Conservation (phyloP, 2,329 filamentous ascomycete genomes). For the Alternaria burnsii region DNA sequence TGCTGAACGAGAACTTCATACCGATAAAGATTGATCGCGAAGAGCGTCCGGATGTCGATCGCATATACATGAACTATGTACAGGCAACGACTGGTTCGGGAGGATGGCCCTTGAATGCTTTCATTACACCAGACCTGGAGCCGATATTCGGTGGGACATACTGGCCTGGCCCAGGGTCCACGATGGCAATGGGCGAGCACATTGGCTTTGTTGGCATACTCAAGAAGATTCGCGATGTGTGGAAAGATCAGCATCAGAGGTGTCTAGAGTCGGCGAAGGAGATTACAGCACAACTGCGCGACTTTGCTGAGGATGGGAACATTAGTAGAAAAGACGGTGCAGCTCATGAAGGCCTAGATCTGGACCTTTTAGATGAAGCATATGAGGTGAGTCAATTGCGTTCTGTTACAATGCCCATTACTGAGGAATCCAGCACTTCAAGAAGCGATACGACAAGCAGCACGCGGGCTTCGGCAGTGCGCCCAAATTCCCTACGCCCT, state of each 20-base stretch:
- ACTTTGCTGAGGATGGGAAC: slow-evolving; percentile 89
- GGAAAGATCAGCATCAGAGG: slow-evolving; percentile 83
- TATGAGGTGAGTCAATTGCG: slow-evolving; percentile 60
- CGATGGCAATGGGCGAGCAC: slow-evolving; percentile 59
- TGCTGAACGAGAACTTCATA: slow-evolving; percentile 88
- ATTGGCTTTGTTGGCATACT: slow-evolving; percentile 86
- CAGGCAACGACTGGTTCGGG: slow-evolving; percentile 90
- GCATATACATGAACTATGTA: slow-evolving; percentile 98
- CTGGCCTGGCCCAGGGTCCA: slow-evolving; percentile 82
- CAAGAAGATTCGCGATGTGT: slow-evolving; percentile 76
- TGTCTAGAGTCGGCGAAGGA: slow-evolving; percentile 85
- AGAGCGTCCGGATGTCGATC: slow-evolving; percentile 91
- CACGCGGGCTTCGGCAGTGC: slow-evolving; percentile 71
- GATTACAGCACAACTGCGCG: slow-evolving; percentile 79
- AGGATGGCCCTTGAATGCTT: slow-evolving; percentile 97
- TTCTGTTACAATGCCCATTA: slow-evolving; percentile 52
- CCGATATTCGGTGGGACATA: slow-evolving; percentile 97
- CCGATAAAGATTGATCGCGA: slow-evolving; percentile 94
- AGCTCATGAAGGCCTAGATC: slow-evolving; percentile 75
- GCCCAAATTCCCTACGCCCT: slow-evolving; percentile 90
- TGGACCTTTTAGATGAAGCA: slow-evolving; percentile 91
- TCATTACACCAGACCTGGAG: slow-evolving; percentile 89
- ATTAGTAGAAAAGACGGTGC: slow-evolving; percentile 58
- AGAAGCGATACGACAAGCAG: slow-evolving; percentile 30
- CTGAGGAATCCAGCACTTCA: slow-evolving; percentile 31